phyloP scores from a whole-genome alignment of 345 rosid genomes.

The Syzygium jambos region DNA sequence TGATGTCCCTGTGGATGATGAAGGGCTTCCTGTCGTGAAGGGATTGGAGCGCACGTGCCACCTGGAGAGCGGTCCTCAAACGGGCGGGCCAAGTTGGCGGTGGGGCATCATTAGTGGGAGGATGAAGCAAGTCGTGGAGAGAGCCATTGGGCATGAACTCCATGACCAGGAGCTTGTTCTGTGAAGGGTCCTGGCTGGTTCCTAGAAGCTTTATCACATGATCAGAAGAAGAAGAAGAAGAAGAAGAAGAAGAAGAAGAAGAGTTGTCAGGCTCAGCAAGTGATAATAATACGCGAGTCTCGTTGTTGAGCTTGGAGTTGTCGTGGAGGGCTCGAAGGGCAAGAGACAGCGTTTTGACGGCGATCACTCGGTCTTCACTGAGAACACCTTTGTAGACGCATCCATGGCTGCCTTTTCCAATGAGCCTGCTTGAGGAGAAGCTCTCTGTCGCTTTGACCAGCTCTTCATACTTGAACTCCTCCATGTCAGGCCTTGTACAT shows the following conservation, averaged over 20 bases:
- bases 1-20: conserved; percentile 67
- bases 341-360: conserved; percentile 39
- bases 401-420: conserved; percentile 88
- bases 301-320: conserved; percentile 43
- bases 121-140: conserved; percentile 47
- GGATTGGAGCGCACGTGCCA: conserved; percentile 50
- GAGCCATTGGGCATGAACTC: conserved; percentile 80
- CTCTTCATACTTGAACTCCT: conserved; percentile 40
- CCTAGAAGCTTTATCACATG: neutral
- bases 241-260: neutral
- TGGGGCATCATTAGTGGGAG: neutral
- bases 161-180: conserved; percentile 34
- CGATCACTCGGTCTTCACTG: conserved; percentile 20
- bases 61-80: conserved; percentile 41
- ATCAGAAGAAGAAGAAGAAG: neutral
- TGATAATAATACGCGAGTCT: conserved; percentile 45
- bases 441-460: conserved; percentile 39
- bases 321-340: conserved; percentile 10
- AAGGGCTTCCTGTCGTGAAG: conserved; percentile 34
- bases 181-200: neutral
- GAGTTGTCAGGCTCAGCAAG: conserved; percentile 1
- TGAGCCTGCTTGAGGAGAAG: conserved; percentile 46
- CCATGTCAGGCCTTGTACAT: conserved; percentile 2
- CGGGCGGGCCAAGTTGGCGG: conserved; percentile 49
- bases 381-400: conserved; percentile 37